Evolutionary conservation across 2,329 filamentous ascomycete genomes (phyloP), one percentile per base, ranked within the genome.

Genomic region (Neobulgaria alba): DNA sequence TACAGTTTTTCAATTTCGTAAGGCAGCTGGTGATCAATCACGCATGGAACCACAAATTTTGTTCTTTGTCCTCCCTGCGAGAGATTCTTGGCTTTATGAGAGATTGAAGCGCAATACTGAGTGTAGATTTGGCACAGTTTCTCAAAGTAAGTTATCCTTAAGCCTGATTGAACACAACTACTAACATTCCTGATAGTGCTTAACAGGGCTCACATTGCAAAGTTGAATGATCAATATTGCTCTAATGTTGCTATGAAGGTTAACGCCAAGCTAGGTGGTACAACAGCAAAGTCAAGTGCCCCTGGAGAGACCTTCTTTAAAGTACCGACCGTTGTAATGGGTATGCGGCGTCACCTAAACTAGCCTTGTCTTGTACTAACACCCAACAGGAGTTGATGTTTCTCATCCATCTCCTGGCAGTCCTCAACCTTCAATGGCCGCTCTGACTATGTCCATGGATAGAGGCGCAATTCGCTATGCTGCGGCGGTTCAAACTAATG

Each of bases 221-320:
- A 82, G 58, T 76, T 75, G 12, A 77, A 83, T 16, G 72, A 73
- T 0, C 92, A 98, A 55, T 96, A 96, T 63, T 82, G 85, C 55
- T 92, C 85, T 1, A 98, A 98, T 47, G 87, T 98, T 0, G 75
- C 79, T 49, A 92, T 98, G 86, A 98, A 98, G 67, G 79, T 98
- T 50, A 96, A 98, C 54, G 84, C 86, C 3, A 98, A 98, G 67
- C 73, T 98, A 2, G 92, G 92, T 10, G 92, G 92, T 4, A 73
- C 77, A 0, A 95, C 87, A 1, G 79, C 65, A 45, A 37, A 69
- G 43, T 42, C 51, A 31, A 36, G 41, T 14, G 41, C 39, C 10
- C 14, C 34, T 19, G 36, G 35, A 10, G 33, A 33, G 14, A 46
- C 36, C 2, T 69, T 67, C 46, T 73, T 72, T 52, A 57, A 58